Base-by-base conservation (phyloP, 2,329 filamentous ascomycete genomes). In the Cephalotrichum gorgonifer region DNA sequence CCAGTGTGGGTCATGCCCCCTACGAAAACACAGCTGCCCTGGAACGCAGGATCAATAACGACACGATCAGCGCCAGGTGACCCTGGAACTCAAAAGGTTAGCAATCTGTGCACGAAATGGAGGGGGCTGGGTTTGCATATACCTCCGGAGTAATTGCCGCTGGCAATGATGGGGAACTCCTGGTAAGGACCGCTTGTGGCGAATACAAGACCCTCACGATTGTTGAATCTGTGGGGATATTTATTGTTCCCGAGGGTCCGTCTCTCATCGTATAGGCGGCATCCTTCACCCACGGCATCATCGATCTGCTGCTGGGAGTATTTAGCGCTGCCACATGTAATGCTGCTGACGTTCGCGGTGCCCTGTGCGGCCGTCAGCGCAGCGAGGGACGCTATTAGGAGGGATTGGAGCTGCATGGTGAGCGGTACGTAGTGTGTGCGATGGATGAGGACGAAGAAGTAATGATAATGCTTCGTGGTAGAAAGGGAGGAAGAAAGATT, bases 1-100 rank as follows among this genome's bases (percentile, higher is more conserved):
- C 80, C 80, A 38, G 76, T 81, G 56, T 85, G 81, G 1, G 81
- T 85, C 52, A 85, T 82, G 31, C 72, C 66, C 31, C 78, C 79
- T 15, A 76, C 79, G 30, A 74, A 69, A 51, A 71, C 54, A 52
- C 78, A 71, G 11, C 64, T 52, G 17, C 41, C 41, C 15, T 38
- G 17, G 22, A 35, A n/a, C 6, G 38, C 28, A 0, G 59, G 67
- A 59, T 78, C 81, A 63, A 83, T 76, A 20, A 84, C 62, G 43
- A 83, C 75, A 43, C 80, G 74, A 58, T 83, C 79, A 15, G 79
- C 64, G 38, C 80, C 79, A 1, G 80, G 80, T 2, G 72, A 75
- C 26, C 78, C 78, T 74, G 44, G 6, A 26, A 14, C 6, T 15
- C n/a, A n/a, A 38, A 6, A n/a, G 6, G 7, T 38, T 15, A 38